Evolutionary conservation across 768 basidiomycete species (phyloP), one percentile per base, ranked within the genome.

Genomic region (Rhodosporidiobolus sp.): DNA sequence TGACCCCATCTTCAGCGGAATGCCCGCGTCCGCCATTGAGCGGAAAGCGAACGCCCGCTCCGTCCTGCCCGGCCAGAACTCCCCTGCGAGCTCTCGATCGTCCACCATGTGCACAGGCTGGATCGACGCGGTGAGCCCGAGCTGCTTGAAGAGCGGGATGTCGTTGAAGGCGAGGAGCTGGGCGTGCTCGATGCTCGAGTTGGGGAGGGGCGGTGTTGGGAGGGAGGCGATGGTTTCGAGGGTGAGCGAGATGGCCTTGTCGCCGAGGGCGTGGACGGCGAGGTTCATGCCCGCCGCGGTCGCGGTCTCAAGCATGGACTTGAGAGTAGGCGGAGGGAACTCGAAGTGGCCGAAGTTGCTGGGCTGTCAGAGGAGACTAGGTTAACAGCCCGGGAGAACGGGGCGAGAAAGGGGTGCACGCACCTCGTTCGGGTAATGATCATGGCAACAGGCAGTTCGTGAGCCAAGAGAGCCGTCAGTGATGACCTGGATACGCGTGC

Each of bases 231-330:
- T 53, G 24, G 68, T 67, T 16, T 72, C 60, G 57, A 79, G 69
- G 8, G 69, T 69, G 63, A 77, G 70, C 22, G 69, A 58, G 66
- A 76, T 78, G 1, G 79, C 78, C 22, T 71, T 63, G 72, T 79
- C 78, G 11, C 79, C 79, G 50, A 79, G 74, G 3, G 78, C 78
- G 60, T 78, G 79, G 19, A 79, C 75, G 16, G 79, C 79, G 19
- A 79, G 74, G 46, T 56, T 65, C 30, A 79, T 63, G n/a, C 63
- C 63, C n/a, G 76, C 45, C 12, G 45, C 22, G 0, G 66, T 70
- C 1, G 71, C 79, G 14, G 65, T 56, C 58, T 75, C 63, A 26
- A 73, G 43, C 67, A 79, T 74, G 3, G 49, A 46, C 20, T 57
- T 59, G 17, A 79, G 70, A 8, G 70, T 74, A 19, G 53, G 22